Conservation (phyloP, 257 asterid genomes). For the Plantago ovata region DNA sequence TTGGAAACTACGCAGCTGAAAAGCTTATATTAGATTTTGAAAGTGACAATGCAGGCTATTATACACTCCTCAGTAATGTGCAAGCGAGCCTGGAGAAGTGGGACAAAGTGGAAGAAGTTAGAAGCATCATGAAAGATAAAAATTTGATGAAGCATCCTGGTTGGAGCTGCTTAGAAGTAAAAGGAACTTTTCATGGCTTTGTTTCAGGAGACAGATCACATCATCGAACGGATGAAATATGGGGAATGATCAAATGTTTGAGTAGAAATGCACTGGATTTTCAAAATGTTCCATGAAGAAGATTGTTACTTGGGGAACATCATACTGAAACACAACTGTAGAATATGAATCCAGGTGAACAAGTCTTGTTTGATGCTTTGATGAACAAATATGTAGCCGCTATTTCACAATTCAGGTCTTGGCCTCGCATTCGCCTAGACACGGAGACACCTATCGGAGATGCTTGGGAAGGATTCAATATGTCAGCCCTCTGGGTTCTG, state of each 20-base stretch:
- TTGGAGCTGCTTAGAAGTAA: constrained; percentile 46
- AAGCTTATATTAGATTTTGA: constrained; percentile 31
- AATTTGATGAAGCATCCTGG: constrained; percentile 40
- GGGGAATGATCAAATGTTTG: constrained; percentile 22
- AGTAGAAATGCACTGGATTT: constrained; percentile 16
- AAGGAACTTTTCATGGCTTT: constrained; percentile 33
- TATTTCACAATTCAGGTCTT: too few relatives aligned
- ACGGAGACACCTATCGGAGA: too few relatives aligned
- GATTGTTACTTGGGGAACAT: too few relatives aligned
- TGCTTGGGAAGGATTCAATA: too few relatives aligned
- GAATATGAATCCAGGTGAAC: too few relatives aligned
- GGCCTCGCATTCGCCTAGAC: too few relatives aligned
- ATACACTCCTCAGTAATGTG: constrained; percentile 33
- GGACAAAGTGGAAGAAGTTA: constrained; percentile 37
- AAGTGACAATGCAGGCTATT: constrained; percentile 34
- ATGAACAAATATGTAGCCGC: too few relatives aligned
- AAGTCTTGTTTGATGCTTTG: too few relatives aligned
- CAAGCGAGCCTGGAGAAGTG: constrained; percentile 36
- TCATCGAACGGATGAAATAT: constrained; percentile 23
- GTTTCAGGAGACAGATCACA: constrained; percentile 43
- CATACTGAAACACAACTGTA: too few relatives aligned
- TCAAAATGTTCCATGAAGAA: too few relatives aligned
- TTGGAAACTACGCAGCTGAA: constrained; percentile 31
- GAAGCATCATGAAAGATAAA: constrained; percentile 32
- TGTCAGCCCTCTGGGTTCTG: too few relatives aligned